Evolutionary conservation across 345 rosid species (phyloP), one percentile per base, ranked within the genome.

Genomic region (Carallia pectinifolia): DNA sequence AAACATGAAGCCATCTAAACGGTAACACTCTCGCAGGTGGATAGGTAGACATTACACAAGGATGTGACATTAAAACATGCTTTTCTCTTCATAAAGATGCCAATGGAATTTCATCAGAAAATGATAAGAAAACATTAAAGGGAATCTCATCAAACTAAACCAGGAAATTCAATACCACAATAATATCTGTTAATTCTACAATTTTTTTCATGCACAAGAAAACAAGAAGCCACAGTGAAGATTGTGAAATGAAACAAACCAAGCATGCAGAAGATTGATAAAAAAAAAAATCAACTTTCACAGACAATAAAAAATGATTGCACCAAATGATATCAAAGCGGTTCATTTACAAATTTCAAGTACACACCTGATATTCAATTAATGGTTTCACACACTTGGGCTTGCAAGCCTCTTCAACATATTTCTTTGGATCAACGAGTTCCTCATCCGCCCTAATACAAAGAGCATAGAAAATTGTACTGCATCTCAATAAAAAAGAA

Each of bases 371-470:
- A 56, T 87, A 87, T 15, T 72, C 83, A 53, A 86, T 81, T 29
- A 83, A 69, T 13, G 83, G 84, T 71, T 76, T 85, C 80, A 82
- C 89, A 53, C 92, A 88, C 76, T 84, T 85, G 16, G 92, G 87
- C 64, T 88, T 85, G 89, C 92, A 85, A 70, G 80, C 31, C 15
- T 88, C 92, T 77, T 88, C 92, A 71, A 84, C 61, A 71, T 82
- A 69, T 76, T 66, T 82, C 83, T 88, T 88, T 16, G 61, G 92
- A 78, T 88, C 92, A 72, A 72, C 79, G 61, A 73, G 87, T 67
- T 88, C 92, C 76, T 88, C 92, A 5, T 88, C 92, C 73, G 92
- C 89, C 92, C 92, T 88, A 44, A 48, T 56, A 56, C 31, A 23
- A 56, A 56, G 60, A 55, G 0, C 31, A 55, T 56, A 56, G 29